Evolutionary conservation across 1,284 basidiomycete genomes (phyloP).

Genomic region (Papiliotrema laurentii): DNA sequence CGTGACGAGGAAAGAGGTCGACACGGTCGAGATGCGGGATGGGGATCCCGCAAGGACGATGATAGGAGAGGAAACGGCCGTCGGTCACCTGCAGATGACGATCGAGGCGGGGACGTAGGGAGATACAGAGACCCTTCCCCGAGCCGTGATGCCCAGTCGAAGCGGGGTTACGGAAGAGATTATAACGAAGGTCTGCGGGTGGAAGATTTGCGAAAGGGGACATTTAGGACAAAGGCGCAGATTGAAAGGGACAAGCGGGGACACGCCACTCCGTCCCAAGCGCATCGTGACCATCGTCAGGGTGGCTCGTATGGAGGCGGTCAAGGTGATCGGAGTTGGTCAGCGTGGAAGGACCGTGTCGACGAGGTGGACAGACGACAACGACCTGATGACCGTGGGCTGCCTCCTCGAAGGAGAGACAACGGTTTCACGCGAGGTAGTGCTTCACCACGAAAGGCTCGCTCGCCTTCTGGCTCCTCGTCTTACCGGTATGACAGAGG

Average conservation of each 20-base stretch:
- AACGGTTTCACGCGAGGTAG: background rate
- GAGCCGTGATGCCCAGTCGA: background rate
- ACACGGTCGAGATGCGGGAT: background rate
- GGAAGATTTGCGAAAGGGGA: background rate
- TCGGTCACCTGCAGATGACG: too few species aligned
- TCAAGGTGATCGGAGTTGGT: background rate
- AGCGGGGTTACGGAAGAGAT: background rate
- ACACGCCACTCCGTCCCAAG: background rate
- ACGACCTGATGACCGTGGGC: too few species aligned
- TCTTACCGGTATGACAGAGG: too few species aligned
- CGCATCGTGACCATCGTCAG: background rate
- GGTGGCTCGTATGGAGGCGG: background rate
- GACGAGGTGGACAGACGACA: background rate
- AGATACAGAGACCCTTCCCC: background rate
- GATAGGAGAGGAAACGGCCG: background rate
- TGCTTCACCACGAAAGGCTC: background rate
- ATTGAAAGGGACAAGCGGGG: background rate
- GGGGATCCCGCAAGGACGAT: background rate
- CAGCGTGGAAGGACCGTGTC: background rate
- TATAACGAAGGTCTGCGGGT: background rate
- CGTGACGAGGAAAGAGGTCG: background rate
- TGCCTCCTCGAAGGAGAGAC: background rate
- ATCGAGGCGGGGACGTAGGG: background rate
- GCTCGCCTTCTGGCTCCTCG: background rate
- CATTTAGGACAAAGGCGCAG: constrained; percentile 2